A percentile compares a stretch with the other conserved stretches of the same genome.
These are phyloP conservation scores for Penicillium sp. DNA, from an alignment of 2,329 filamentous ascomycete species.

Conservation along the genomic window DNA sequence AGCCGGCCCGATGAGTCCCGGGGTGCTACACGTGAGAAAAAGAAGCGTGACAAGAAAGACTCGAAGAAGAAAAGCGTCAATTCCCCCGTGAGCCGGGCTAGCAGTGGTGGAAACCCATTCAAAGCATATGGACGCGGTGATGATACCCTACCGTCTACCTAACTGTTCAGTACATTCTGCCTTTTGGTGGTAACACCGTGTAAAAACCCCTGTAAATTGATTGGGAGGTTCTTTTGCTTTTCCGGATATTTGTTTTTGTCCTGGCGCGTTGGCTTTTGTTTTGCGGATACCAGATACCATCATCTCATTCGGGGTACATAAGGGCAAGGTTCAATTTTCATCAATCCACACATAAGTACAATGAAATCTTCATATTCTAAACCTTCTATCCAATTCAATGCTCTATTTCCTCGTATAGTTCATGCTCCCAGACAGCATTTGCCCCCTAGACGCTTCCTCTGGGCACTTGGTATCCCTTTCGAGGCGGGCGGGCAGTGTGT, in stretches of 20 bases:
- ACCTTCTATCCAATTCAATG: not conserved
- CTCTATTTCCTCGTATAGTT: not conserved
- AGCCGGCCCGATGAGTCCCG: constrained; percentile 31
- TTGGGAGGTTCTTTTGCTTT: not conserved
- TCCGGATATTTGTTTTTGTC: not conserved
- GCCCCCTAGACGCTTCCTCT: not conserved
- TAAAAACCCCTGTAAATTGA: constrained; percentile 2
- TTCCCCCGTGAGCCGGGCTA: constrained; percentile 21
- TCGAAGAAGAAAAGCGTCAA: constrained; percentile 17
- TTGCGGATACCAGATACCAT: constrained; percentile 5
- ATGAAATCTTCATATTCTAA: not conserved
- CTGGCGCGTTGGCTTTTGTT: not conserved
- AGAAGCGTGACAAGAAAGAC: constrained; percentile 32
- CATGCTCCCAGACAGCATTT: not conserved
- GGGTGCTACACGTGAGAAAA: constrained; percentile 25
- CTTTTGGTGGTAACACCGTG: not conserved
- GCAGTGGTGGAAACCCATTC: constrained; percentile 18
- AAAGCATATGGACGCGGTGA: not conserved
- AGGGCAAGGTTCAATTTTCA: not conserved
- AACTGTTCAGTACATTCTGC: not conserved
- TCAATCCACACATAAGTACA: not conserved
- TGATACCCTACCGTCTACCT: not conserved
- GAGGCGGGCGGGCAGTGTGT: constrained; percentile 14
- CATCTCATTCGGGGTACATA: not conserved
- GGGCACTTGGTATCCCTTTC: not conserved